Evolutionary conservation across 1,284 basidiomycete genomes (phyloP).

Genomic region (Cutaneotrichosporon dermatis): DNA sequence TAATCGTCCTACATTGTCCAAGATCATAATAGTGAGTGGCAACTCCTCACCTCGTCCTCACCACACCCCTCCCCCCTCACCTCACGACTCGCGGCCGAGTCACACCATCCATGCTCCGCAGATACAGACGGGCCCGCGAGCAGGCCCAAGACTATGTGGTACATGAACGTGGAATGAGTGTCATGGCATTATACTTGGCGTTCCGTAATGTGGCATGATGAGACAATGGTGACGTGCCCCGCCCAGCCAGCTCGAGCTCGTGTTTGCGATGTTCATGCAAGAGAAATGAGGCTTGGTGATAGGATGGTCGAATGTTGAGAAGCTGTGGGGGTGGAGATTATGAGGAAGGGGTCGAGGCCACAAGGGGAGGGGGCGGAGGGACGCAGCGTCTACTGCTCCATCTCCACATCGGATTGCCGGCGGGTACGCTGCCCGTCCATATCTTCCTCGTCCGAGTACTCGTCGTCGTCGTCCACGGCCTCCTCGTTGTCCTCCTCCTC

Average conservation of each 20-base stretch:
- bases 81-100: no score
- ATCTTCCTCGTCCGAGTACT: slow-evolving; percentile 45
- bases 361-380: no score
- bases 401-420: slow-evolving; percentile 47
- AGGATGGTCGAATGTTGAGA: no score
- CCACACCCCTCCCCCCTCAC: no score
- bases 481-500: slow-evolving; percentile 32
- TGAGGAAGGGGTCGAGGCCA: background rate
- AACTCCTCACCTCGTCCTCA: no score
- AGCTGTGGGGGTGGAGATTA: no score
- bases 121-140: slow-evolving; percentile 8
- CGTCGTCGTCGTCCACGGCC: slow-evolving; percentile 37
- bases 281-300: background rate
- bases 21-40: no score
- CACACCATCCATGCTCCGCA: slow-evolving; percentile 11
- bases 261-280: background rate
- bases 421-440: slow-evolving; percentile 41
- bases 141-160: slow-evolving; percentile 11
- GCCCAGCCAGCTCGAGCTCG: background rate
- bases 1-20: no score
- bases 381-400: slow-evolving; percentile 27
- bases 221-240: slow-evolving; percentile 1
- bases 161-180: slow-evolving; percentile 6
- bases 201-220: slow-evolving; percentile 8
- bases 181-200: slow-evolving; percentile 13